Base-by-base conservation (phyloP, 2,329 filamentous ascomycete genomes). In the Plectosphaerella sp. region DNA sequence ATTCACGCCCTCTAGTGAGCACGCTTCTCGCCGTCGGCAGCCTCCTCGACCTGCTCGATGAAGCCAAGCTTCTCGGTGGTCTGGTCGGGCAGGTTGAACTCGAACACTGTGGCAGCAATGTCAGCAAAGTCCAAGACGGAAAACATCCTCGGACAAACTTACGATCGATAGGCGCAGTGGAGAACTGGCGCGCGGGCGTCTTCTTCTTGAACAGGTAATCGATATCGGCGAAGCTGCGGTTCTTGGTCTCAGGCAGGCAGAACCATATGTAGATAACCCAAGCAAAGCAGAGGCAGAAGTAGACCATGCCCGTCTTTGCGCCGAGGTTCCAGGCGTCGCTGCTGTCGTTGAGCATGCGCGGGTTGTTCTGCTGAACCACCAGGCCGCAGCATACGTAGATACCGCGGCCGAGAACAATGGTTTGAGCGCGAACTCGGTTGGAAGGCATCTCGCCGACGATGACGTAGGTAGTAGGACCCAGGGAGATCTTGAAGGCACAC, bases 361-460 rank as follows among this genome's bases (percentile, higher is more conserved):
- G 68, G 33, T 74, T 62, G 15, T 65, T 61, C 50, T 72, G 60
- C 12, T 66, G 71, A 16, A 69, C 61, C 9, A 71, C 61, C 16
- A 78, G 69, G 47, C 66, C 68, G 43, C 65, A 61, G 3, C 75
- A 57, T 49, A 76, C 73, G 58, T 76, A 77, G 5, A 69, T 61
- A 37, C 68, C 69, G 7, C 74, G 60, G 0, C 72, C 70, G 11
- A 78, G 62, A 1, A 72, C 70, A 1, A 77, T 71, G 0, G 74
- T 76, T 62, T 76, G 74, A 28, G 70, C 67, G 12, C 72, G 66
- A 1, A 78, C 66, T 12, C 74, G 66, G 2, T 67, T 70, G 0
- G 74, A 75, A 0, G 74, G 72, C 2, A 68, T 71, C 52, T 78
- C 75, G 1, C 71, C 65, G 1, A 75, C 77, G 54, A 77, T 65